phyloP scores from a whole-genome alignment of 768 basidiomycete species.

The Naganishia vaughanmartiniae region DNA sequence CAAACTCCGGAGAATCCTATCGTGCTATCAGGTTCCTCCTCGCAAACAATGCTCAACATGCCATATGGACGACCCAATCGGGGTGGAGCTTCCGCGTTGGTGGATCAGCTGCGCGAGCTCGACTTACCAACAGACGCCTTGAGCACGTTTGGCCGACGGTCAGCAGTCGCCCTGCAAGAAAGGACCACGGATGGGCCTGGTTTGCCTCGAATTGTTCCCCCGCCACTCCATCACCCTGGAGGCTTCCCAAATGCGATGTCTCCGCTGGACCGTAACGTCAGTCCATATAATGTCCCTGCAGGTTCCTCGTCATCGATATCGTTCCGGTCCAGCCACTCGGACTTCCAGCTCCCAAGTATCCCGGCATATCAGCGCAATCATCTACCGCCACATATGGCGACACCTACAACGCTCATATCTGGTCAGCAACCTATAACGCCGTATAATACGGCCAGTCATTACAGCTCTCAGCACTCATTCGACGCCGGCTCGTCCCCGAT shows the following conservation, averaged over 20 bases:
- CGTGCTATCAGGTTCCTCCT: slow-evolving; percentile 27
- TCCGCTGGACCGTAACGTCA: neutral
- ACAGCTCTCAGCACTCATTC: slow-evolving; percentile 11
- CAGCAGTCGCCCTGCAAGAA: neutral
- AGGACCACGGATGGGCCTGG: neutral
- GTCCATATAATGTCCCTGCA: slow-evolving; percentile 2
- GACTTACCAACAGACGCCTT: slow-evolving; percentile 52
- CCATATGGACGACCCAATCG: slow-evolving; percentile 7
- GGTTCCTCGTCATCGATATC: slow-evolving; percentile 14
- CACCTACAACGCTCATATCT: slow-evolving; percentile 31
- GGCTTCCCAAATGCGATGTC: slow-evolving; percentile 1
- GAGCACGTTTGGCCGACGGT: slow-evolving; percentile 47
- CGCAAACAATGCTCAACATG: slow-evolving; percentile 29
- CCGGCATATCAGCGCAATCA: slow-evolving; percentile 26
- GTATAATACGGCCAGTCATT: slow-evolving; percentile 9
- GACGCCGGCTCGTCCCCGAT: neutral
- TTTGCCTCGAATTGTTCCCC: slow-evolving; percentile 9
- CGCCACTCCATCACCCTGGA: slow-evolving; percentile 10
- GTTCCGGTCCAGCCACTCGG: slow-evolving; percentile 4
- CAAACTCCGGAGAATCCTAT: slow-evolving; percentile 31
- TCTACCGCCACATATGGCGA: slow-evolving; percentile 33
- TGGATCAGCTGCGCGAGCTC: slow-evolving; percentile 51
- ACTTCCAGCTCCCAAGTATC: slow-evolving; percentile 11
- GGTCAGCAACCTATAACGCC: slow-evolving; percentile 23
- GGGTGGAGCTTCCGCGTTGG: slow-evolving; percentile 39